These are phyloP conservation scores for Fusarium sp. DNA, from an alignment of 2,329 filamentous ascomycete genomes.

Conservation along the genomic window DNA sequence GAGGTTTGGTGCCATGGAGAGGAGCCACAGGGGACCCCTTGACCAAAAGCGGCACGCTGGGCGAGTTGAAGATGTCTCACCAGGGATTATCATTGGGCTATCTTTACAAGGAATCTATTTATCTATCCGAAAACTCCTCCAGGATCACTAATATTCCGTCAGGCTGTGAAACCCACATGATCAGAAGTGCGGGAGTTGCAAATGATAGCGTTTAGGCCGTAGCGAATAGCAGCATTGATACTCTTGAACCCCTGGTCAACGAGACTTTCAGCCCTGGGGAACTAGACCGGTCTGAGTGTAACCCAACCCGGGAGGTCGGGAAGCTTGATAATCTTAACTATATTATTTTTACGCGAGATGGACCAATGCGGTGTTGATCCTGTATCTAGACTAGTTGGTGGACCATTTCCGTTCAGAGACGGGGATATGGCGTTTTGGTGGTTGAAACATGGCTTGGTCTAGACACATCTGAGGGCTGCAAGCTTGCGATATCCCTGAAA, in stretches of 20 bases:
- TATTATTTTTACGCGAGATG: neutral
- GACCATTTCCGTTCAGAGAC: constrained; percentile 26
- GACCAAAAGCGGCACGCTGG: constrained; percentile 28
- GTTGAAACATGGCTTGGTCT: constrained; percentile 42
- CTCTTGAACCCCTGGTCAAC: constrained; percentile 14
- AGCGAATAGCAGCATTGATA: neutral
- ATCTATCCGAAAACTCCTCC: constrained; percentile 1
- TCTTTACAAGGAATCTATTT: neutral
- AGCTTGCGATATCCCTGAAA: constrained; percentile 7
- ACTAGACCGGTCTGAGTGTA: constrained; percentile 22
- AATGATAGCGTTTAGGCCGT: constrained; percentile 2
- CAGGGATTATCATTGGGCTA: constrained; percentile 2
- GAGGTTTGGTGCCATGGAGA: constrained; percentile 15
- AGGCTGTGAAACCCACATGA: constrained; percentile 14
- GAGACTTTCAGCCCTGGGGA: constrained; percentile 37
- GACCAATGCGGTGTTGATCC: constrained; percentile 6
- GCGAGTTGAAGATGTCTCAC: constrained; percentile 16
- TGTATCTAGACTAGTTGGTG: neutral
- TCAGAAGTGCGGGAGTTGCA: constrained; percentile 13
- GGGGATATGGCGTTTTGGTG: constrained; percentile 11
- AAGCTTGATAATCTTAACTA: constrained; percentile 17
- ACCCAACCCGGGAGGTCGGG: constrained; percentile 24
- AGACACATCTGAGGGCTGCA: constrained; percentile 10
- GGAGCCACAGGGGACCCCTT: constrained; percentile 5
- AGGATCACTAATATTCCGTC: neutral